Evolutionary conservation across 306 rosid species (phyloP).

Genomic region (Senna tora): DNA sequence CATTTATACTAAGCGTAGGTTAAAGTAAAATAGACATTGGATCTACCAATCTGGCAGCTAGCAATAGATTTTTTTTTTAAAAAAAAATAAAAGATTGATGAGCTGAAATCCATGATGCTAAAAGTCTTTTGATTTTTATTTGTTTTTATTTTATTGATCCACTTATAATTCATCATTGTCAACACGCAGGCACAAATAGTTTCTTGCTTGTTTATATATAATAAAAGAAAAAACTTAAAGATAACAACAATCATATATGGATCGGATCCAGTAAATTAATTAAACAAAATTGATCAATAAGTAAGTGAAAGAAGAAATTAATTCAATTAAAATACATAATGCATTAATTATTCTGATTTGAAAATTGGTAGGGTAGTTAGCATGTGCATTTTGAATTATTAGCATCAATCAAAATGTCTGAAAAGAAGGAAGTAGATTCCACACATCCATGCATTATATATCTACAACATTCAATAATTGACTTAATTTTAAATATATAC

Average conservation of each 20-base stretch:
- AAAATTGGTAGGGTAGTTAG: slow-evolving; percentile 31
- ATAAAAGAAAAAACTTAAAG: not conserved
- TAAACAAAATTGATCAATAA: not conserved
- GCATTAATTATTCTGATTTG: not conserved
- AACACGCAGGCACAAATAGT: not conserved
- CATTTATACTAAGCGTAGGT: no score
- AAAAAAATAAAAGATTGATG: not conserved
- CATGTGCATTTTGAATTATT: slow-evolving; percentile 29
- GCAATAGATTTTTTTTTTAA: not conserved
- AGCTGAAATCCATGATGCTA: not conserved
- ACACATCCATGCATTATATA: not conserved
- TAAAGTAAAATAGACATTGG: not conserved
- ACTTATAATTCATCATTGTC: not conserved
- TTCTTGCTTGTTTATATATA: not conserved
- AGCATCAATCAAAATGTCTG: slow-evolving; percentile 5
- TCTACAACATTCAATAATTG: not conserved
- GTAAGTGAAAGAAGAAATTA: not conserved
- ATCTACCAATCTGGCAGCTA: not conserved
- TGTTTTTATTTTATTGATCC: not conserved
- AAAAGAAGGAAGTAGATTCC: not conserved
- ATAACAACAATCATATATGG: not conserved
- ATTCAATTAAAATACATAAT: not conserved
- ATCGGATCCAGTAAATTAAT: not conserved
- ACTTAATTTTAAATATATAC: not conserved
- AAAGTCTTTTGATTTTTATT: no score